phyloP scores from a whole-genome alignment of 2,329 filamentous ascomycete genomes.

The Elsinoe arachidis region DNA sequence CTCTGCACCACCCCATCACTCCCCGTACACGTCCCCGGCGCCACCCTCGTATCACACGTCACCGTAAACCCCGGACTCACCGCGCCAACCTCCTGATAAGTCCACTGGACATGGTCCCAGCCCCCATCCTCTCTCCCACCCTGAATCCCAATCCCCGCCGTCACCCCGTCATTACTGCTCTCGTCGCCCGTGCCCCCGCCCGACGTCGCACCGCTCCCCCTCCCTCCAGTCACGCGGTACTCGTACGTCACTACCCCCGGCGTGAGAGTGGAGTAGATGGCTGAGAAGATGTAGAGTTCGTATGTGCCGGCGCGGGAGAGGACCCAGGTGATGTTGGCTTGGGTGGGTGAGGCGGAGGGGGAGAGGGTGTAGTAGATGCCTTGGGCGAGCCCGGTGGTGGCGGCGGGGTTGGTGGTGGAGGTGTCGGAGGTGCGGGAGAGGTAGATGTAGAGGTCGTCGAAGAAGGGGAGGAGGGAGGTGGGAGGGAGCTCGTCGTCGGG shows the following conservation, averaged over 20 bases:
- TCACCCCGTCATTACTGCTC: conserved; percentile 7
- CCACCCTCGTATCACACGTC: conserved; percentile 20
- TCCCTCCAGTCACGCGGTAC: conserved; percentile 23
- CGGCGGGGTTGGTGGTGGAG: not conserved
- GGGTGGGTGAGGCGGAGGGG: conserved; percentile 13
- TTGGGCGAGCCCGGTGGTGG: conserved; percentile 15
- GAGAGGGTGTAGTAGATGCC: conserved; percentile 27
- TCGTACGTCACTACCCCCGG: conserved; percentile 24
- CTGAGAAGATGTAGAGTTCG: conserved; percentile 26
- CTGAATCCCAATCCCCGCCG: conserved; percentile 15
- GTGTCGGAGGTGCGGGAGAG: conserved; percentile 12
- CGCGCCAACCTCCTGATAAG: conserved; percentile 15
- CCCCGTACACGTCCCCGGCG: conserved; percentile 15
- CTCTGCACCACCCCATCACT: conserved; percentile 1
- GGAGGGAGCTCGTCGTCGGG: conserved; percentile 20
- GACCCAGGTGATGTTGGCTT: conserved; percentile 23
- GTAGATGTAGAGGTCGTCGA: conserved; percentile 27
- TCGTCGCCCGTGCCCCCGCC: conserved; percentile 1
- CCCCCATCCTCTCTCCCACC: conserved; percentile 17
- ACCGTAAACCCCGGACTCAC: conserved; percentile 19
- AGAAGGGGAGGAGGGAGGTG: conserved; percentile 25
- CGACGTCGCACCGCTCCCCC: conserved; percentile 1
- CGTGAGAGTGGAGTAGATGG: conserved; percentile 22
- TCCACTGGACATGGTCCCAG: conserved; percentile 21
- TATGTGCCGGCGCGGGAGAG: conserved; percentile 18